phyloP scores from a whole-genome alignment of 2,329 filamentous ascomycete genomes.

The Sodiomyces alkalinus region DNA sequence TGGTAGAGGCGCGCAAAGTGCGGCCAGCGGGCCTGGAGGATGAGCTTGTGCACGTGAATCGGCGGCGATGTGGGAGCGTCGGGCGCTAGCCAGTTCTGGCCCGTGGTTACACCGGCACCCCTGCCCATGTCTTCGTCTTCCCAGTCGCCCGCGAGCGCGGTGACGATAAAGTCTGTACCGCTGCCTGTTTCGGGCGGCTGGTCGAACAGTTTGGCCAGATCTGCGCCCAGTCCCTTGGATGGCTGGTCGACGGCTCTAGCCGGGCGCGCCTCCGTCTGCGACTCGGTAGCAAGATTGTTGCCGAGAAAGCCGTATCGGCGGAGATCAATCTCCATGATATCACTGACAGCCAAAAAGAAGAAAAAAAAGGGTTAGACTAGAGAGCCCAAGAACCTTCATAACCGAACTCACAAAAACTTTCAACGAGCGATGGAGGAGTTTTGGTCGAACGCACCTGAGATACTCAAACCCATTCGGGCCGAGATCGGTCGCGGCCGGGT shows the following conservation, averaged over 20 bases:
- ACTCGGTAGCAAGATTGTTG: conserved; percentile 50
- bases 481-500: conserved; percentile 48
- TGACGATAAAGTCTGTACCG: conserved; percentile 82
- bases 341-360: conserved; percentile 30
- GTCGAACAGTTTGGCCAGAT: conserved; percentile 79
- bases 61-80: conserved; percentile 58
- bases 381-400: not conserved
- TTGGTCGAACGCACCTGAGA: conserved; percentile 45
- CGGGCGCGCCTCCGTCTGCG: conserved; percentile 32
- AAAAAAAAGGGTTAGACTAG: not conserved
- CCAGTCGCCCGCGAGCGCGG: conserved; percentile 66
- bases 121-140: conserved; percentile 50
- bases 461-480: conserved; percentile 66
- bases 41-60: conserved; percentile 90
- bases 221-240: conserved; percentile 60
- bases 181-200: conserved; percentile 70
- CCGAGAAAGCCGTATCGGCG: conserved; percentile 83
- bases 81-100: conserved; percentile 42
- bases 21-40: conserved; percentile 88
- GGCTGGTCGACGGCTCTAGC: conserved; percentile 35
- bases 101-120: conserved; percentile 26
- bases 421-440: not conserved
- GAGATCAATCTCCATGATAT: conserved; percentile 87
- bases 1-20: conserved; percentile 88
- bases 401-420: not conserved